Conservation (phyloP, 208 protist species). For the Acanthamoeba quina region DNA sequence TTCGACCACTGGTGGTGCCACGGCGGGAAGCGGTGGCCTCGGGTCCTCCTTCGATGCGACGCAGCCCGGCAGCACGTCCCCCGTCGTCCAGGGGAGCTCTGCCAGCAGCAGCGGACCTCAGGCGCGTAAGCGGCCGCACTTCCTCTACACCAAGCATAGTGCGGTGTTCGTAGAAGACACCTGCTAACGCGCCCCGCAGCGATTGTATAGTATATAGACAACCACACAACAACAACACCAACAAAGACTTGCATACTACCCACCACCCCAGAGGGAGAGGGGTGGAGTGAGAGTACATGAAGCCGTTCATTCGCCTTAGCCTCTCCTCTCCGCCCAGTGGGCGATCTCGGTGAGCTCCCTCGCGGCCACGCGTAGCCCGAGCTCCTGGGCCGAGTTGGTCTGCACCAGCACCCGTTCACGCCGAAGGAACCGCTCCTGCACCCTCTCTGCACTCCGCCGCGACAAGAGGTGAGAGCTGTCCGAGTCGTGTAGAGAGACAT, state of each 20-base stretch:
- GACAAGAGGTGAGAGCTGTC: no score
- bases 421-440: not conserved
- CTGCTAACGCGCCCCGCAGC: not conserved
- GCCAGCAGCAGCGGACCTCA: not conserved
- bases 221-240: not conserved
- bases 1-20: not conserved
- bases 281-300: not conserved
- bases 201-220: conserved; percentile 46
- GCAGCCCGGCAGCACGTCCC: conserved; percentile 39
- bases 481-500: no score
- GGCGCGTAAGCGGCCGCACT: conserved; percentile 40
- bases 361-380: not conserved
- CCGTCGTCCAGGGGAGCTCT: not conserved
- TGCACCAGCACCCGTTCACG: conserved; percentile 1
- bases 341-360: not conserved
- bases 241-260: not conserved
- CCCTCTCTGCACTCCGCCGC: not conserved
- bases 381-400: conserved; percentile 37
- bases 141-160: conserved; percentile 66
- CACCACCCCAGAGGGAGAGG: not conserved
- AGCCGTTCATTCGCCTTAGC: not conserved
- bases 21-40: not conserved
- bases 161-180: conserved; percentile 60
- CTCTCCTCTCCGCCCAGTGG: not conserved
- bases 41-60: not conserved